Evolutionary conservation across 805 yeast genomes (phyloP), one percentile per base, ranked within the genome.

Genomic region (Maudiozyma serrabonitensis): DNA sequence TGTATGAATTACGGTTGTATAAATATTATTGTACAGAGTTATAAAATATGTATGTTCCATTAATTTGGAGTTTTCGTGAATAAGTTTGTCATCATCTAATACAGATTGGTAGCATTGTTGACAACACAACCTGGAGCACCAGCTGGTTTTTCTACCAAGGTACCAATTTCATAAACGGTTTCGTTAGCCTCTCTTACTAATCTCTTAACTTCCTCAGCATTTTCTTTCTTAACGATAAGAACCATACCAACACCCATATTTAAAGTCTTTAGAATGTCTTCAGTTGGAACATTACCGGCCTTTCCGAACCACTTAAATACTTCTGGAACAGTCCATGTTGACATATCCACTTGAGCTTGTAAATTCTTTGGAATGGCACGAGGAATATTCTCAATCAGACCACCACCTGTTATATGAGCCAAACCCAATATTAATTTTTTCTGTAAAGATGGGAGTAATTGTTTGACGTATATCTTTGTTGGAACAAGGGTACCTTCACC

Each of bases 361-460:
- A 93, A 72, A 58, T 80, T 69, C 50, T 78, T 70, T 51, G 99
- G 99, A 53, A 93, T 74, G 18, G 95, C 93, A 66, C 99, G 81
- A 48, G 99, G 99, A 51, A 91, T 81, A 69, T 93, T 93, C 69
- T 93, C 99, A 28, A 93, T 83, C 48, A 93, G 75, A 47, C 99
- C 99, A 67, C 99, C 99, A 53, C 99, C 99, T 23, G 99, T 93
- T 62, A 93, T 93, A 63, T 93, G 95, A 2, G 99, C 96, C 63
- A 93, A 76, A 51, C 97, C 99, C 49, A 89, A 74, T 45, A 91
- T 64, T 50, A 85, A 70, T 34, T 75, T 82, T 60, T 84, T 74
- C 59, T 75, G 77, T 54, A 90, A 76, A 1, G 87, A 80, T 45
- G 85, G 84, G 53, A 93, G 75, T 50, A 95, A 69, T 60, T 90